Percentiles rank a stretch among this genome's conserved stretches.
Conservation (phyloP, 2,329 filamentous ascomycete genomes). For the Cordyceps militaris region DNA sequence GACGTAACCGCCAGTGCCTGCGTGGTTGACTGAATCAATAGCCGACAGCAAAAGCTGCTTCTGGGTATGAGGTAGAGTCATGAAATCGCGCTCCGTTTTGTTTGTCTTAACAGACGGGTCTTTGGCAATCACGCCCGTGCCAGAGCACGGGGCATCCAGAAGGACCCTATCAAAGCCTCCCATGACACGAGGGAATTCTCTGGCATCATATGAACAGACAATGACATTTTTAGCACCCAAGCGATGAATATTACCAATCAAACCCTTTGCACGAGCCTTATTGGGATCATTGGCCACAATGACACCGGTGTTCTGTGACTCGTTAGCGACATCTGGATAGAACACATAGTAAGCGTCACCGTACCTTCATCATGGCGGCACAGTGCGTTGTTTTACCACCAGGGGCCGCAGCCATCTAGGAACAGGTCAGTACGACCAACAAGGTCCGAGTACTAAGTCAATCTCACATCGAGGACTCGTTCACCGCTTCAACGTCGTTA, state of each 20-base stretch:
- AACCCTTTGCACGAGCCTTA: constrained; percentile 87
- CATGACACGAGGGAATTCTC: constrained; percentile 89
- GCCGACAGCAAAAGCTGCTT: constrained; percentile 89
- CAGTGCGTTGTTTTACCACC: constrained; percentile 96
- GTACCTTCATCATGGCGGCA: constrained; percentile 75
- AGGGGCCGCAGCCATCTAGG: constrained; percentile 74
- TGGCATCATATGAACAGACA: constrained; percentile 90
- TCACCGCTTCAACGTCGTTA: constrained; percentile 37
- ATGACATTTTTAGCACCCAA: constrained; percentile 89
- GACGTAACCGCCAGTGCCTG: constrained; percentile 84
- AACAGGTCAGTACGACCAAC: not conserved
- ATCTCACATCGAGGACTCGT: constrained; percentile 63
- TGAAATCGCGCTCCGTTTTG: constrained; percentile 93
- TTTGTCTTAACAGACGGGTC: constrained; percentile 97
- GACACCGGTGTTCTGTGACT: constrained; percentile 68
- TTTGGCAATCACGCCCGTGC: constrained; percentile 95
- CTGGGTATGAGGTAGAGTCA: constrained; percentile 86
- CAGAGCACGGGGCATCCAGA: constrained; percentile 91
- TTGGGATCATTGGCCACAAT: constrained; percentile 96
- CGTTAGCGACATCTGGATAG: not conserved
- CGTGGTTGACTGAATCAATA: constrained; percentile 90
- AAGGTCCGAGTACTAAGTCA: not conserved
- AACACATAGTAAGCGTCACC: not conserved
- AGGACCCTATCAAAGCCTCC: constrained; percentile 93
- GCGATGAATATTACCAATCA: constrained; percentile 96